These are phyloP conservation scores for sunflower (Helianthus annuus) DNA, from an alignment of 129 eudicot species.

Conservation along the genomic window DNA sequence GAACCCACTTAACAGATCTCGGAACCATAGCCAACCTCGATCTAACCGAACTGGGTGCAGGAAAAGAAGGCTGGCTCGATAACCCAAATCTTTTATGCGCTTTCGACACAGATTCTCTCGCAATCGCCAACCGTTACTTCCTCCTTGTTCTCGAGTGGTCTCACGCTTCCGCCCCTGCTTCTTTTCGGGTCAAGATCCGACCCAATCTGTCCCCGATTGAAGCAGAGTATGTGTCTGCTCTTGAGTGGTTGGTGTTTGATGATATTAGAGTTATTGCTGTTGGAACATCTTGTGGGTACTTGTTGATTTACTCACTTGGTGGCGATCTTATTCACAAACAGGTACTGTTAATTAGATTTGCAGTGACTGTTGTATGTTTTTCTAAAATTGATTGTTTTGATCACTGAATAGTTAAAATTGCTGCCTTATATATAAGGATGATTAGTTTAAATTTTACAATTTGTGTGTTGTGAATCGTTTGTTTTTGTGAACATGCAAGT, in stretches of 20 bases:
- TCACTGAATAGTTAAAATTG: no score
- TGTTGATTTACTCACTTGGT: conserved; percentile 67
- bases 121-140: conserved; percentile 66
- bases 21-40: conserved; percentile 67
- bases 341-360: conserved; percentile 39
- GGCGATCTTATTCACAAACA: conserved; percentile 90
- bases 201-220: conserved; percentile 91
- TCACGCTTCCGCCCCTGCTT: conserved; percentile 31
- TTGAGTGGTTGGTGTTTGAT: conserved; percentile 91
- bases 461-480: no score
- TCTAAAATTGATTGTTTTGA: no score
- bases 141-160: conserved; percentile 75
- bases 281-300: conserved; percentile 88
- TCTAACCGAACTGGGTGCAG: conserved; percentile 72
- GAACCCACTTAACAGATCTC: conserved; percentile 64
- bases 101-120: conserved; percentile 77
- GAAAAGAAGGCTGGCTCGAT: conserved; percentile 86
- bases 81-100: conserved; percentile 70
- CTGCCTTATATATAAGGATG: no score
- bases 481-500: no score
- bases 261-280: conserved; percentile 75
- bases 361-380: no score
- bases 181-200: conserved; percentile 62
- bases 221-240: conserved; percentile 76
- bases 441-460: no score